These are phyloP conservation scores for Clonostachys rosea DNA, from an alignment of 2,329 filamentous ascomycete species.

Conservation along the genomic window DNA sequence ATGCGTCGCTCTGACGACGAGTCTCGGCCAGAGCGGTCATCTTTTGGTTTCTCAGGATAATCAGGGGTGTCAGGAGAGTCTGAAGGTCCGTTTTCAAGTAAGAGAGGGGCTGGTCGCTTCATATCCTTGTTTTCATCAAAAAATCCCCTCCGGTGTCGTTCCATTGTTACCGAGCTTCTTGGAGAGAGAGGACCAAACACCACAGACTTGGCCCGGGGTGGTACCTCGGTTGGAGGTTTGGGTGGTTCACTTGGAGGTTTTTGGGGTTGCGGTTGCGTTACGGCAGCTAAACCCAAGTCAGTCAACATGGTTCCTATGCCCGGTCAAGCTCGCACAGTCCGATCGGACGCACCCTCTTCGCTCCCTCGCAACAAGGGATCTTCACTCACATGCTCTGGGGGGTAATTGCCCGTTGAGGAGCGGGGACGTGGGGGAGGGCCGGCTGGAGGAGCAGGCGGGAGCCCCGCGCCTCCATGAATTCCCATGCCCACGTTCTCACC, in stretches of 20 bases:
- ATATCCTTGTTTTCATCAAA: no score
- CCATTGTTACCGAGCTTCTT: slow-evolving; percentile 39
- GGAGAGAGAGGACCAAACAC: slow-evolving; percentile 44
- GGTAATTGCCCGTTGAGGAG: slow-evolving; percentile 21
- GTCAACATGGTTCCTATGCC: not conserved
- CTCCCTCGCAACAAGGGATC: slow-evolving; percentile 18
- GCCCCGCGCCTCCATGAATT: slow-evolving; percentile 8
- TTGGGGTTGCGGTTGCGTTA: not conserved
- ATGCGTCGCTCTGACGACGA: no score
- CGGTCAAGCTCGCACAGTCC: slow-evolving; percentile 9
- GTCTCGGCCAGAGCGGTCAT: no score
- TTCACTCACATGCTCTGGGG: slow-evolving; percentile 40
- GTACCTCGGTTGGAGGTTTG: not conserved
- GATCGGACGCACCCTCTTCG: slow-evolving; percentile 30
- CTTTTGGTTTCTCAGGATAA: no score
- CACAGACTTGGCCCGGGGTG: slow-evolving; percentile 29
- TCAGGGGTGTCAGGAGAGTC: no score
- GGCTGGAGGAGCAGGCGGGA: slow-evolving; percentile 25
- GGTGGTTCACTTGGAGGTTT: no score
- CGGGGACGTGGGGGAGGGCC: slow-evolving; percentile 18
- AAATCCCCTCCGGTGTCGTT: slow-evolving; percentile 24
- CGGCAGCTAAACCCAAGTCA: not conserved
- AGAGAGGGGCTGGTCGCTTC: no score
- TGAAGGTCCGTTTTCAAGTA: no score
- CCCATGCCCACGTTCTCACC: not conserved